These are phyloP conservation scores for Larix sibirica DNA, from an alignment of 83 land plant genomes.

Conservation along the genomic window DNA sequence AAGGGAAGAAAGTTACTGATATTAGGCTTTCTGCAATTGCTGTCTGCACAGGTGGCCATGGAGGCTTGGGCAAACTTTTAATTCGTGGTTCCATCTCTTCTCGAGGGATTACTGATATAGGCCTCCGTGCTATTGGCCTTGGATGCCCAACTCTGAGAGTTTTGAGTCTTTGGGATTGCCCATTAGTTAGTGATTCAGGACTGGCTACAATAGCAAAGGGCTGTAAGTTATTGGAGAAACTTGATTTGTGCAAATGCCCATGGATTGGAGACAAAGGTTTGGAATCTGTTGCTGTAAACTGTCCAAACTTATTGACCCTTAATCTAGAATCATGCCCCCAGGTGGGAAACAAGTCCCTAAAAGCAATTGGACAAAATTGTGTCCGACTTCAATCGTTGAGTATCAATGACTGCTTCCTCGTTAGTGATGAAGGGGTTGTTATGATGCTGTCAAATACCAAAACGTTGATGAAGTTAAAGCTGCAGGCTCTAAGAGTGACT, in stretches of 20 bases:
- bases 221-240: constrained; percentile 39
- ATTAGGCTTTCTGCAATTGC: constrained; percentile 42
- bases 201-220: constrained; percentile 45
- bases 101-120: constrained; percentile 30
- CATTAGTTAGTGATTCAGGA: constrained; percentile 28
- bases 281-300: constrained; percentile 31
- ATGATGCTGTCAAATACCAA: neutral
- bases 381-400: constrained; percentile 24
- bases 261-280: constrained; percentile 39
- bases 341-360: constrained; percentile 31
- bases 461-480: constrained; percentile 63
- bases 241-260: constrained; percentile 43
- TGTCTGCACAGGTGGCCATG: constrained; percentile 35
- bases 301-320: constrained; percentile 29
- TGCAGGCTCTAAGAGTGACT: constrained; percentile 55
- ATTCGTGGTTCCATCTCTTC: constrained; percentile 23
- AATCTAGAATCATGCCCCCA: constrained; percentile 38
- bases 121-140: constrained; percentile 37
- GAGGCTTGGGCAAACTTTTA: constrained; percentile 36
- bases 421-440: constrained; percentile 36
- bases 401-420: constrained; percentile 28
- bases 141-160: constrained; percentile 25
- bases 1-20: constrained; percentile 50
- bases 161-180: constrained; percentile 42
- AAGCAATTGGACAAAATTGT: constrained; percentile 28